Percentiles rank a stretch among this genome's conserved stretches.
Evolutionary conservation across 2,329 filamentous ascomycete species (phyloP).

Genomic region (Pseudogymnoascus destructans): DNA sequence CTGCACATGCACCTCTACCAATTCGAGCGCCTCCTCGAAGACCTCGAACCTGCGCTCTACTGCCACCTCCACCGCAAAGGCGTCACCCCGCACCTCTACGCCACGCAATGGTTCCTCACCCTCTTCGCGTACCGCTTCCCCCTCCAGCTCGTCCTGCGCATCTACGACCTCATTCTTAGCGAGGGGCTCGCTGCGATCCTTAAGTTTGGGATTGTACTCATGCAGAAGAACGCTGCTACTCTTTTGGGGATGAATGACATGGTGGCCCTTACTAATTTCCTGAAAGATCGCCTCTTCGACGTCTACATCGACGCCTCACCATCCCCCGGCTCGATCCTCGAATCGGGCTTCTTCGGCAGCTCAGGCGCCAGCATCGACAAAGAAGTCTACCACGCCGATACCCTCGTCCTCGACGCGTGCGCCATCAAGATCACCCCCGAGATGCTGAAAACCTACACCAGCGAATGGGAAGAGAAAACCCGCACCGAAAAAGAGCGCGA

Average conservation of each 20-base stretch:
- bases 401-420: constrained; percentile 85
- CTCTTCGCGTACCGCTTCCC: constrained; percentile 98
- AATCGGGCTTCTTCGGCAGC: constrained; percentile 94
- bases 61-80: constrained; percentile 82
- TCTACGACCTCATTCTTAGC: constrained; percentile 89
- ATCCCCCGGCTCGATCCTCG: constrained; percentile 81
- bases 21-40: constrained; percentile 87
- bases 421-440: constrained; percentile 75
- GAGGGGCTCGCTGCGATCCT: constrained; percentile 88
- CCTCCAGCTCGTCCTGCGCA: constrained; percentile 84
- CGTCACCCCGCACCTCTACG: constrained; percentile 85
- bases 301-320: constrained; percentile 93
- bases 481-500: constrained; percentile 72
- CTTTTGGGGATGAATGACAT: constrained; percentile 83
- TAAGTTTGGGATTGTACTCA: constrained; percentile 86
- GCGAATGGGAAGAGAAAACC: constrained; percentile 87
- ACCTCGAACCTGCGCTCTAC: constrained; percentile 85
- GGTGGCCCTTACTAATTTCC: constrained; percentile 71
- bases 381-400: constrained; percentile 88
- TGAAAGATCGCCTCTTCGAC: constrained; percentile 91
- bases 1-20: constrained; percentile 88
- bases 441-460: constrained; percentile 64
- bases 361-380: constrained; percentile 83
- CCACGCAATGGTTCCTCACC: constrained; percentile 97
- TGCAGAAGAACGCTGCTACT: constrained; percentile 79